phyloP scores from a whole-genome alignment of 108 stramenopile species.

The Conticribra guillardii region DNA sequence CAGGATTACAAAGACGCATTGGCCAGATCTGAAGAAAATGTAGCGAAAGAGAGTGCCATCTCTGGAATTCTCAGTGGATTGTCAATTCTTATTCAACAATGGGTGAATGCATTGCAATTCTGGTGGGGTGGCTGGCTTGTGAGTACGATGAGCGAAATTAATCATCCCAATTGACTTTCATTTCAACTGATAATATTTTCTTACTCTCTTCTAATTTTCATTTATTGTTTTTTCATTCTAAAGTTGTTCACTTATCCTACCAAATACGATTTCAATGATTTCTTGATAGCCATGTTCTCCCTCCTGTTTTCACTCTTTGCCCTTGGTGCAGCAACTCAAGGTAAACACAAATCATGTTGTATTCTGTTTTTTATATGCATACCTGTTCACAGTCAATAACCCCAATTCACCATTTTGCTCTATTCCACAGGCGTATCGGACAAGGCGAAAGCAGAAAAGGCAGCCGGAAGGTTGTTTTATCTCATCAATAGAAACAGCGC shows the following conservation, averaged over 20 bases:
- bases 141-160: not conserved
- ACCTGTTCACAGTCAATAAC: too few relatives aligned
- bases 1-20: slow-evolving; percentile 64
- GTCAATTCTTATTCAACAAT: slow-evolving; percentile 39
- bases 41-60: slow-evolving; percentile 28
- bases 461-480: slow-evolving; percentile 58
- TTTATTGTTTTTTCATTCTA: not conserved
- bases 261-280: slow-evolving; percentile 59
- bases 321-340: slow-evolving; percentile 75
- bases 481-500: slow-evolving; percentile 13
- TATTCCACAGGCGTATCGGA: slow-evolving; percentile 46
- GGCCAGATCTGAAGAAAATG: slow-evolving; percentile 37
- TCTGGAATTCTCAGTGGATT: slow-evolving; percentile 31
- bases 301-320: slow-evolving; percentile 78
- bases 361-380: too few relatives aligned
- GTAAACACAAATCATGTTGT: too few relatives aligned
- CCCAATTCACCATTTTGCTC: too few relatives aligned
- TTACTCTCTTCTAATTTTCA: not conserved
- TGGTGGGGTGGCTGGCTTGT: slow-evolving; percentile 78
- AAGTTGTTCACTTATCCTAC: slow-evolving; percentile 59
- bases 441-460: slow-evolving; percentile 51
- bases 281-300: slow-evolving; percentile 79
- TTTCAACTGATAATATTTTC: too few relatives aligned
- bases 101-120: slow-evolving; percentile 61
- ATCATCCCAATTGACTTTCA: too few relatives aligned